Evolutionary conservation across 1,139 yeast species (phyloP), one percentile per base, ranked within the genome.

Genomic region (Arxiozyma bovina): DNA sequence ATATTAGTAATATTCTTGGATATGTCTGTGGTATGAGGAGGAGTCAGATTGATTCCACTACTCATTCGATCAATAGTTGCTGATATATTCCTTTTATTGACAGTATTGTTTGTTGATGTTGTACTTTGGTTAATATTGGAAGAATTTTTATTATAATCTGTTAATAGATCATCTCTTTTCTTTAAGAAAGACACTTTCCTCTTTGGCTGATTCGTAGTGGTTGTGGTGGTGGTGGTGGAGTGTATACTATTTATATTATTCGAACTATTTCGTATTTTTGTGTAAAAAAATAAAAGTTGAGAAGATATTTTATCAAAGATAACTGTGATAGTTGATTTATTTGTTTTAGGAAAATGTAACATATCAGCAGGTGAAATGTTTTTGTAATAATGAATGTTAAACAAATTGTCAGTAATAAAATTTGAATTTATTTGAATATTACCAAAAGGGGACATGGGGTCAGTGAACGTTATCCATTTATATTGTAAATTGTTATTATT

Each of bases 401-500:
- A 12, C 34, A 22, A 40, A 23, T 7, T 21, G 4, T 30, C 41
- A 3, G 42, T 48, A n/a, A 42, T 42, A 42, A 58, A 55, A 42
- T 57, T 57, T 0, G 62, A 48, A 2, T 62, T 55, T 34, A 65
- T 61, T 5, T 61, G 61, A 12, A 65, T 51, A n/a, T 61, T 58
- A 12, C 71, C 71, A 57, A 68, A 68, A 4, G 69, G 67, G 3
- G 64, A 54, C 61, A 66, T 58, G 4, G 70, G 70, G 54, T 68
- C 70, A 15, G 70, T 63, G 2, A 68, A 49, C 4, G 70, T 65
- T 21, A 68, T 64, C 49, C 60, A 68, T 43, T 61, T 63, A 50
- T 63, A 63, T 27, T 57, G 56, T n/a, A 52, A 49, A 25, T 53
- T 59, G n/a, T 48, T 20, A 27, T 45, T 25, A 40, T 47, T 22